Conservation (phyloP, 805 yeast genomes). For the Candida golubevii region DNA sequence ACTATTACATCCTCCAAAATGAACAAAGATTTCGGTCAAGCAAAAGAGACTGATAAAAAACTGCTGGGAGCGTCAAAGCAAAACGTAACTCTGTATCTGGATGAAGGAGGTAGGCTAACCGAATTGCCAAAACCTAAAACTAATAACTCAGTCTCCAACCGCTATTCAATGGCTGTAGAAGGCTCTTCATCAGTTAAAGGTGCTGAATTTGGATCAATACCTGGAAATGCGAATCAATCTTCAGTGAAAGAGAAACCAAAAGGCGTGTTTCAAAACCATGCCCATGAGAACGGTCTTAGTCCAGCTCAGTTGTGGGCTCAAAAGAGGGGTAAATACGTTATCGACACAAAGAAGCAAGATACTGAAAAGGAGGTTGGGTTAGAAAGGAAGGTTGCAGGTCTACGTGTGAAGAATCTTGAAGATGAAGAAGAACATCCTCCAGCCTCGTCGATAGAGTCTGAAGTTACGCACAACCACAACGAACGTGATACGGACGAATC, state of each 20-base stretch:
- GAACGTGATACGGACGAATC: background rate
- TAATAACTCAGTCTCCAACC: conserved; percentile 45
- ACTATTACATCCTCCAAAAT: conserved; percentile 15
- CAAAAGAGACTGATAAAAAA: too few relatives aligned
- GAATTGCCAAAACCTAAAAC: conserved; percentile 63
- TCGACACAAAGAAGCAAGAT: conserved; percentile 25
- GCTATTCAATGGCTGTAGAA: conserved; percentile 37
- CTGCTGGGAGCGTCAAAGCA: background rate
- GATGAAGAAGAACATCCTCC: background rate
- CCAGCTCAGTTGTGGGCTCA: conserved; percentile 98
- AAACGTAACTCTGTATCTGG: background rate
- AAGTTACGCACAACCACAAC: background rate
- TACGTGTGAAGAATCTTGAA: conserved; percentile 7
- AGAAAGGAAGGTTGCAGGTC: background rate
- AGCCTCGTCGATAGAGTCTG: background rate
- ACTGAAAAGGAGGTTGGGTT: conserved; percentile 7
- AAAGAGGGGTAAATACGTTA: conserved; percentile 64
- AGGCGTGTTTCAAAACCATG: conserved; percentile 27
- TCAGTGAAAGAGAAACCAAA: conserved; percentile 24
- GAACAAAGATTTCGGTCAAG: too few relatives aligned
- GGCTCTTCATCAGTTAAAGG: background rate
- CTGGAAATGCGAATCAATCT: background rate
- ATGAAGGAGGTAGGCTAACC: conserved; percentile 47
- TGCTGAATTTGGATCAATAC: conserved; percentile 10
- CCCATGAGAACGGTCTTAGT: conserved; percentile 71